phyloP scores from a whole-genome alignment of 2,329 filamentous ascomycete species.

The Chrysosporium keratinophilum region DNA sequence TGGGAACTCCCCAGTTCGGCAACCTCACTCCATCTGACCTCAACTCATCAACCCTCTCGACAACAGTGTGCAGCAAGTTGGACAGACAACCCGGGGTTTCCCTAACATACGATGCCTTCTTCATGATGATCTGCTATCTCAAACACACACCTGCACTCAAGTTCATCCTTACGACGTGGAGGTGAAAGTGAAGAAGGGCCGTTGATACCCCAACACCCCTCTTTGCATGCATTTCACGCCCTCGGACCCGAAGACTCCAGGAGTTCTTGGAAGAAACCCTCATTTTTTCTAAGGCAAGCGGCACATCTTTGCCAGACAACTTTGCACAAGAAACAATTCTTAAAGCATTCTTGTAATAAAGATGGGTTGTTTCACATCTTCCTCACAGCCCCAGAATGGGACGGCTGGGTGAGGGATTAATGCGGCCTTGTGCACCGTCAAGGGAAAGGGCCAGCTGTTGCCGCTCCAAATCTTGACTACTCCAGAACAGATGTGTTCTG shows the following conservation, averaged over 20 bases:
- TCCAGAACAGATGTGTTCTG: neutral
- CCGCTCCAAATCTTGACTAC: neutral
- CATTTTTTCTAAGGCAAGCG: neutral
- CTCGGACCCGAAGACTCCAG: neutral
- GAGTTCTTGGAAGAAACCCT: neutral
- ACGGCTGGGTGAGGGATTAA: conserved; percentile 7
- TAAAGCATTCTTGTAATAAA: neutral
- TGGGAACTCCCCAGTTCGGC: neutral
- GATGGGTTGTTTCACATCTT: conserved; percentile 5
- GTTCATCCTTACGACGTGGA: no score
- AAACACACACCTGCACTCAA: no score
- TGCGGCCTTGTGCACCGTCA: neutral
- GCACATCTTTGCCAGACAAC: neutral
- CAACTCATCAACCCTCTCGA: no score
- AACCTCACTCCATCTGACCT: no score
- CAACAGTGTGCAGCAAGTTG: no score
- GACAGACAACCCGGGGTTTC: no score
- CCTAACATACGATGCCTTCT: no score
- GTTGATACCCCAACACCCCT: no score
- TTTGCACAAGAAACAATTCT: neutral
- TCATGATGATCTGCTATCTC: no score
- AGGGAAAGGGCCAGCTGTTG: neutral
- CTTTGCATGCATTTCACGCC: neutral
- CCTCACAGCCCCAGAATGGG: neutral
- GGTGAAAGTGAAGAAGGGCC: no score